phyloP scores from a whole-genome alignment of 306 rosid genomes.

The Lathyrus oleraceus region DNA sequence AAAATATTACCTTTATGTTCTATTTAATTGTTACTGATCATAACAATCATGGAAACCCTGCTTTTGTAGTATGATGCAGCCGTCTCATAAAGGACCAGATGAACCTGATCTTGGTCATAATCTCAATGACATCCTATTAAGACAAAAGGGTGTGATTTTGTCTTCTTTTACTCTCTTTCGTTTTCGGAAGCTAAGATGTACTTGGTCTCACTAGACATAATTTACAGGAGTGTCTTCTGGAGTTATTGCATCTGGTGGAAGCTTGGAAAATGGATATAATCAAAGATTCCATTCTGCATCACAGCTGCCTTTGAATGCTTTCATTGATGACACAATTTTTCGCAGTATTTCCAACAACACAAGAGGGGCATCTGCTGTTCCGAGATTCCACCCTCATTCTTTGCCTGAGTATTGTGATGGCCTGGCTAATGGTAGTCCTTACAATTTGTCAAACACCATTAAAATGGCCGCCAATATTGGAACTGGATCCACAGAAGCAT shows the following conservation, averaged over 20 bases:
- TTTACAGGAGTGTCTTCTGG: conserved; percentile 50
- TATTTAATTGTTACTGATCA: conserved; percentile 13
- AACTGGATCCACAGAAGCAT: conserved; percentile 53
- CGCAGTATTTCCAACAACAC: conserved; percentile 47
- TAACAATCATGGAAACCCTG: conserved; percentile 34
- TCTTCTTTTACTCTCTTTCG: conserved; percentile 31
- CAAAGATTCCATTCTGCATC: conserved; percentile 55
- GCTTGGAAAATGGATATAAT: conserved; percentile 57
- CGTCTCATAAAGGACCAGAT: conserved; percentile 57
- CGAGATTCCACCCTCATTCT: conserved; percentile 67
- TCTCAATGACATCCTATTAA: conserved; percentile 48
- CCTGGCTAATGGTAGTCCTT: conserved; percentile 55
- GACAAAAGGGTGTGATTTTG: conserved; percentile 50
- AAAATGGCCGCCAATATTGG: conserved; percentile 49
- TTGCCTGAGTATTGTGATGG: conserved; percentile 67
- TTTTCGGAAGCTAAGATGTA: conserved; percentile 22
- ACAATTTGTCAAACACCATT: conserved; percentile 46
- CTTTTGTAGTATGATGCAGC: conserved; percentile 62
- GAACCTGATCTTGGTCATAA: conserved; percentile 52
- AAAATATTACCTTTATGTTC: conserved; percentile 8
- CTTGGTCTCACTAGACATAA: conserved; percentile 32
- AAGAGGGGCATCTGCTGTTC: conserved; percentile 55
- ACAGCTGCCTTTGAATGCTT: conserved; percentile 45
- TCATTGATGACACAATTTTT: conserved; percentile 45
- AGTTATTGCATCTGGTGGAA: conserved; percentile 45